Percentiles rank a stretch among this genome's conserved stretches.
Conservation (phyloP, 345 rosid species). For the Cardamine chenopodiifolia region DNA sequence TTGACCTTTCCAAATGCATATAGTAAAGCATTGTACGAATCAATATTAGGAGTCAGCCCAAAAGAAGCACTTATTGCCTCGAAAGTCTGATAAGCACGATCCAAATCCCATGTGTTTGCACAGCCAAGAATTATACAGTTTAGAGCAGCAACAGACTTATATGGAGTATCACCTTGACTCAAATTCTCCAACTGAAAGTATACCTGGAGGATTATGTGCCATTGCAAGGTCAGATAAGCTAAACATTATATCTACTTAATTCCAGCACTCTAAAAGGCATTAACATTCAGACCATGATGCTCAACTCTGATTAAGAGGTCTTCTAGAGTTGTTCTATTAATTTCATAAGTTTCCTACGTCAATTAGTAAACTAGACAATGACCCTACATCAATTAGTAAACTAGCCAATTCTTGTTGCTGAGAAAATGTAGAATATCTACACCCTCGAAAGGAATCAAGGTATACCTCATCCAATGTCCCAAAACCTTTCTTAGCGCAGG, state of each 20-base stretch:
- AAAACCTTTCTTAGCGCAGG: conserved; percentile 84
- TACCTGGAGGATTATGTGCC: conserved; percentile 54
- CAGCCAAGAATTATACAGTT: conserved; percentile 92
- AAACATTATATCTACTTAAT: conserved; percentile 8
- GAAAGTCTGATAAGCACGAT: conserved; percentile 96
- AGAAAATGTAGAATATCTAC: not conserved
- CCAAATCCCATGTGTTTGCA: conserved; percentile 93
- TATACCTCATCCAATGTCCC: conserved; percentile 84
- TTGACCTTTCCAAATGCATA: conserved; percentile 85
- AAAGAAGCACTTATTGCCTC: conserved; percentile 78
- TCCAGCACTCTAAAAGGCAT: not conserved
- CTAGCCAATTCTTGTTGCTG: not conserved
- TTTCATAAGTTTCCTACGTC: not conserved
- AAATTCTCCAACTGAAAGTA: conserved; percentile 85
- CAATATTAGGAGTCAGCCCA: conserved; percentile 77
- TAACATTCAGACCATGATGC: not conserved
- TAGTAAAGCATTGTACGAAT: conserved; percentile 82
- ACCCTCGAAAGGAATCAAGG: conserved; percentile 1
- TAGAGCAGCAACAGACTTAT: conserved; percentile 91
- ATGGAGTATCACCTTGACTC: conserved; percentile 69
- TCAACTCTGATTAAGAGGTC: conserved; percentile 1
- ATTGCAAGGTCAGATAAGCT: conserved; percentile 24
- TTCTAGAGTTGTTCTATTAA: conserved; percentile 5
- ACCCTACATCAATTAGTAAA: no score
- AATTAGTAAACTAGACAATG: not conserved